These are phyloP conservation scores for Chaetomium sp. DNA, from an alignment of 2,329 filamentous ascomycete genomes.

Conservation along the genomic window DNA sequence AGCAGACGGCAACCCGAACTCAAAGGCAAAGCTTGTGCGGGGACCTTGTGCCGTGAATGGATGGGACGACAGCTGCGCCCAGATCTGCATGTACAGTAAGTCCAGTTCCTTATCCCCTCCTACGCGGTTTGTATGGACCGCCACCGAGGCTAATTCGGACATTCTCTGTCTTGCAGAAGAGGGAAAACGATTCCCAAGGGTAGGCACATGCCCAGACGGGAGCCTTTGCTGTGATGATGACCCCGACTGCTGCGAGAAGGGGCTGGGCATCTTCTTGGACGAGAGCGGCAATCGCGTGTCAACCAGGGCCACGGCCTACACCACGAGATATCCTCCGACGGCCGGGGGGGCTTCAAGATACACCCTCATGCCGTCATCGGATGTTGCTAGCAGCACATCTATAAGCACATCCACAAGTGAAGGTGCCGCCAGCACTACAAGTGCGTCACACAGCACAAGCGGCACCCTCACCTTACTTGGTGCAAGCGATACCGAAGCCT, in stretches of 20 bases:
- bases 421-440: not conserved
- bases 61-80: not conserved
- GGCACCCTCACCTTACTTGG: not conserved
- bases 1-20: not conserved
- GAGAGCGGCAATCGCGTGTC: not conserved
- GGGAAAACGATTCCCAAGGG: not conserved
- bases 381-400: not conserved
- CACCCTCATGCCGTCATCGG: not conserved
- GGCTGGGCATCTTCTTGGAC: conserved; percentile 1
- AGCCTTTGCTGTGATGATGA: conserved; percentile 6
- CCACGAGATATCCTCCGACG: not conserved
- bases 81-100: conserved; percentile 1
- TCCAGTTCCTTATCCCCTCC: not conserved
- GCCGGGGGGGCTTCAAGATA: not conserved
- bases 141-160: not conserved
- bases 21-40: not conserved
- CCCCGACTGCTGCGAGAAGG: not conserved
- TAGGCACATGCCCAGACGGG: not conserved
- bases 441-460: too few species aligned
- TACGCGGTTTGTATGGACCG: not conserved
- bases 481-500: not conserved
- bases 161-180: not conserved
- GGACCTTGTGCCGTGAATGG: not conserved
- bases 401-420: not conserved
- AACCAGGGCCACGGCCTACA: not conserved